Base-by-base conservation (phyloP, 306 rosid species). In the Dryas octopetala region DNA sequence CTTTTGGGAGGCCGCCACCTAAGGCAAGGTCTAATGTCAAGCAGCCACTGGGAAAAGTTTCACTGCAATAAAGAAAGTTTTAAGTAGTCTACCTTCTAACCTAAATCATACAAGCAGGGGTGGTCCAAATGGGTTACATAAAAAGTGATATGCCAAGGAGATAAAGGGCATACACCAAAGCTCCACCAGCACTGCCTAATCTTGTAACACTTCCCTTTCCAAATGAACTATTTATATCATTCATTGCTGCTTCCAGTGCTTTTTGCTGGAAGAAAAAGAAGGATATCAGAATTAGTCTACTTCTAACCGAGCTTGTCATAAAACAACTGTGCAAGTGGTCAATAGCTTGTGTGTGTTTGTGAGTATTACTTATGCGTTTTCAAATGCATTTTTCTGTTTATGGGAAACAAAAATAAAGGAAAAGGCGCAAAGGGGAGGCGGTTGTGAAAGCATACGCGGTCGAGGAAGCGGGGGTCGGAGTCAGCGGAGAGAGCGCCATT, bases 41-140 rank as follows among this genome's bases (percentile, higher is more conserved):
- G 81, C 97, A 95, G 71, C 99, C 99, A 88, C 97, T 95, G 8
- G 99, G 99, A 74, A 95, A 95, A 17, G 99, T 95, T 86, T 95
- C 99, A 73, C 98, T 95, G 90, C 80, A 83, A 79, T 53, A 65
- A 45, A 80, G 53, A 78, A 77, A 80, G 53, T 50, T 59, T 74
- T 9, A 59, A 32, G 75, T 47, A 64, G 60, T 68, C 12, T 38
- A 76, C 62, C 64, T 75, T 62, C 74, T 19, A 75, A 38, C 47
- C 57, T 6, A 84, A 77, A 74, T 52, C 62, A 68, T 63, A 78
- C 57, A 79, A 76, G 77, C 15, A 14, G 26, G 26, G 46, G 38
- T 54, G 48, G 58, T 49, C 40, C 14, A 32, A 32, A 32, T 32
- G 38, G 38, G 38, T 32, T 32, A 32, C 38, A 32, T 32, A 38